A percentile compares a stretch with the other conserved stretches of the same genome.
Evolutionary conservation across 2,329 filamentous ascomycete species (phyloP).

Genomic region (Bipolaris sorokiniana): DNA sequence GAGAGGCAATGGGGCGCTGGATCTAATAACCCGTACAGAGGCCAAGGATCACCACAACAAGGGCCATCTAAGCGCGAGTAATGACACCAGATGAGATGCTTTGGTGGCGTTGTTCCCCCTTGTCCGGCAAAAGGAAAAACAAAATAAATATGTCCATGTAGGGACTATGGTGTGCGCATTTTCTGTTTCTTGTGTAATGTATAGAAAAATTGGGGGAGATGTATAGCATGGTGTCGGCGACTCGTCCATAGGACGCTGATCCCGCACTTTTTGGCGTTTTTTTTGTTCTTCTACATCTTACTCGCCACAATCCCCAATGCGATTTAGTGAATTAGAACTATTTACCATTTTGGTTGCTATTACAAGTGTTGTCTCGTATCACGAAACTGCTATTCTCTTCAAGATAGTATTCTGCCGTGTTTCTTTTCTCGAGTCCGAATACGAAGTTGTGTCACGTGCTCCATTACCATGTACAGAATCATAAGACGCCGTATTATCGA

Average conservation of each 20-base stretch:
- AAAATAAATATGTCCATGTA: neutral
- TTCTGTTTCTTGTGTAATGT: neutral
- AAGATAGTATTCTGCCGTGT: no score
- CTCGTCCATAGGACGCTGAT: neutral
- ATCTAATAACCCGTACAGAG: constrained; percentile 25
- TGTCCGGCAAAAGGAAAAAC: neutral
- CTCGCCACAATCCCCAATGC: neutral
- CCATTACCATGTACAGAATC: no score
- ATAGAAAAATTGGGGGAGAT: neutral
- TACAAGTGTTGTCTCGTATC: no score
- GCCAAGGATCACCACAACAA: constrained; percentile 7
- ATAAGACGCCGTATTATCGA: no score
- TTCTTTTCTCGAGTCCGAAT: no score
- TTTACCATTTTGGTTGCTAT: neutral
- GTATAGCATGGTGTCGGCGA: neutral
- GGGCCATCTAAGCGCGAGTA: constrained; percentile 21
- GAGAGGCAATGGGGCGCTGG: constrained; percentile 23
- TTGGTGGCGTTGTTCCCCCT: neutral
- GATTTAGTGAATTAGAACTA: neutral
- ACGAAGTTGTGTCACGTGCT: no score
- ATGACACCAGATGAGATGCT: neutral
- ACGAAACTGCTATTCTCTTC: no score
- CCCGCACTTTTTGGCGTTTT: neutral
- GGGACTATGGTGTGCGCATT: neutral
- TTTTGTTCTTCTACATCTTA: neutral